Conservation (phyloP, 331 rosid species). For the Malus hybrid region DNA sequence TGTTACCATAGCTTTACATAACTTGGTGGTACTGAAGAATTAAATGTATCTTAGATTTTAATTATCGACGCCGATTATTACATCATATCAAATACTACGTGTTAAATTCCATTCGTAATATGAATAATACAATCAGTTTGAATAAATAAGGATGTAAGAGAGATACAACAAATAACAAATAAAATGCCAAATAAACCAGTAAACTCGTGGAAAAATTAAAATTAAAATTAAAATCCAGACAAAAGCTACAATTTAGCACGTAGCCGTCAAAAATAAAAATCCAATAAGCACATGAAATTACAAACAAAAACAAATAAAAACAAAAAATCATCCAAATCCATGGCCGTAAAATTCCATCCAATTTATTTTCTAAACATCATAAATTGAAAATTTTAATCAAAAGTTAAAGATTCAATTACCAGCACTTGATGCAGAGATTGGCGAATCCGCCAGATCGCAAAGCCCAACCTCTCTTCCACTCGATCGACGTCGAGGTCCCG, state of each 20-base stretch:
- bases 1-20: neutral
- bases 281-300: neutral
- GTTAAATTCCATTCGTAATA: neutral
- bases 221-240: neutral
- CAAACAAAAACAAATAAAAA: neutral
- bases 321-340: neutral
- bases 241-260: neutral
- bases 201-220: neutral
- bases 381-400: neutral
- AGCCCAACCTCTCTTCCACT: slow-evolving; percentile 91
- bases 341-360: slow-evolving; percentile 7
- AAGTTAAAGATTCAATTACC: slow-evolving; percentile 39
- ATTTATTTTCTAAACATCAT: neutral
- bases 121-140: neutral
- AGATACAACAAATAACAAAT: neutral
- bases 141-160: neutral
- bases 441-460: slow-evolving; percentile 94
- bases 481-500: slow-evolving; percentile 48
- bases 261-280: neutral
- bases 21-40: neutral
- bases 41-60: neutral
- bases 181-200: neutral
- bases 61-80: neutral
- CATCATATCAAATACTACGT: neutral
- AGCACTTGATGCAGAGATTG: slow-evolving; percentile 88